These are phyloP conservation scores for Rhypophila decipiens DNA, from an alignment of 495 filamentous ascomycete species.

Conservation along the genomic window DNA sequence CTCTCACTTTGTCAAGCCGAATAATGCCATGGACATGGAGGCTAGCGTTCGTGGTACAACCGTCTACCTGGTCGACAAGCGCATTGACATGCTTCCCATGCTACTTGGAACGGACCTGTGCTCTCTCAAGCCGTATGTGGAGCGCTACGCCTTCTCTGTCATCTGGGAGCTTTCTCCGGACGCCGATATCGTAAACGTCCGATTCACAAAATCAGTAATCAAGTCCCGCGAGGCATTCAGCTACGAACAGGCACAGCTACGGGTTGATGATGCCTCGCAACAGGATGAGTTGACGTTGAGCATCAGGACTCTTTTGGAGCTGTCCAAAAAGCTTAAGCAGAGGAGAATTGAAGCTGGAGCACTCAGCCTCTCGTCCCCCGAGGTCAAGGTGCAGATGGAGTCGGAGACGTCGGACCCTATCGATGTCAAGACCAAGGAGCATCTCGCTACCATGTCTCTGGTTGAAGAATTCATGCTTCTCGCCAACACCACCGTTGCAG, in stretches of 20 bases:
- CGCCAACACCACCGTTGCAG: conserved; percentile 89
- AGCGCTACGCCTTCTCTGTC: conserved; percentile 93
- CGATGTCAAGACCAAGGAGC: conserved; percentile 89
- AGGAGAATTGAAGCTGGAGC: conserved; percentile 96
- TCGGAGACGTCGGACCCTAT: conserved; percentile 93
- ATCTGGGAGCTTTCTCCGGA: conserved; percentile 86
- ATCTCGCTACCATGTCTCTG: conserved; percentile 92
- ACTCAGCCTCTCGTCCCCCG: conserved; percentile 87
- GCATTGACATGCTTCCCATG: conserved; percentile 97
- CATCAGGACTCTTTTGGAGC: conserved; percentile 78
- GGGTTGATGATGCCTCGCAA: conserved; percentile 82
- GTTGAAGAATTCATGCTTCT: conserved; percentile 99
- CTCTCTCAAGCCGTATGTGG: conserved; percentile 94
- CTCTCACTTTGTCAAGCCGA: conserved; percentile 95
- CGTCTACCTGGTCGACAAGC: conserved; percentile 96
- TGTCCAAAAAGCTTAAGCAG: conserved; percentile 90
- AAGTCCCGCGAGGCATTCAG: conserved; percentile 96
- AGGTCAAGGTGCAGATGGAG: conserved; percentile 89
- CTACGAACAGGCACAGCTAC: conserved; percentile 90
- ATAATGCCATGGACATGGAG: conserved; percentile 94
- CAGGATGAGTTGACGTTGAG: conserved; percentile 83
- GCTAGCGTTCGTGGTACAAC: conserved; percentile 91
- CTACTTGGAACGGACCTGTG: conserved; percentile 93
- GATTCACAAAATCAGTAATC: conserved; percentile 96
- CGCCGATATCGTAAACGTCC: conserved; percentile 71